These are phyloP conservation scores for Leccinum arenicola DNA, from an alignment of 768 basidiomycete species.

Conservation along the genomic window DNA sequence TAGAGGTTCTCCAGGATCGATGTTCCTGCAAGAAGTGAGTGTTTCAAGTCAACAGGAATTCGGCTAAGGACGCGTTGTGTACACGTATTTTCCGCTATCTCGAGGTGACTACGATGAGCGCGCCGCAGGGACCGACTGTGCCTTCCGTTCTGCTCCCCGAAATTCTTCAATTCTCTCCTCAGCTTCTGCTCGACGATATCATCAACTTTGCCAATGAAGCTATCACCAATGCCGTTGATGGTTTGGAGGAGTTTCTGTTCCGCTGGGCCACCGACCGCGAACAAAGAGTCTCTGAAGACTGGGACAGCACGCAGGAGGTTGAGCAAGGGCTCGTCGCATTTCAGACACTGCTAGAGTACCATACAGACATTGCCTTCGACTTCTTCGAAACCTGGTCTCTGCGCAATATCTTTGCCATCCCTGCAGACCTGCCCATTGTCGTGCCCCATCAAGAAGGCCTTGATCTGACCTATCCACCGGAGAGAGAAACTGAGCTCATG, in stretches of 20 bases:
- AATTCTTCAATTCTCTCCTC: slow-evolving; percentile 80
- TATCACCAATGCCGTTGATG: slow-evolving; percentile 74
- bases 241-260: slow-evolving; percentile 73
- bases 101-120: slow-evolving; percentile 21
- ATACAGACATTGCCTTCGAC: slow-evolving; percentile 89
- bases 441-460: slow-evolving; percentile 74
- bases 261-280: slow-evolving; percentile 71
- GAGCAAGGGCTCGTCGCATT: slow-evolving; percentile 83
- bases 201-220: slow-evolving; percentile 81
- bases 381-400: slow-evolving; percentile 89
- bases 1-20: neutral
- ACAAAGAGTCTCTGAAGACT: slow-evolving; percentile 42
- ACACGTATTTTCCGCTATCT: slow-evolving; percentile 15
- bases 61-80: slow-evolving; percentile 27
- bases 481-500: slow-evolving; percentile 57
- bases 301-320: slow-evolving; percentile 65
- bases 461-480: slow-evolving; percentile 58
- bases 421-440: slow-evolving; percentile 64
- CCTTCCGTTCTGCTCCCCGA: slow-evolving; percentile 36
- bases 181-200: slow-evolving; percentile 82
- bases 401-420: slow-evolving; percentile 82
- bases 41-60: neutral
- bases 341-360: slow-evolving; percentile 84
- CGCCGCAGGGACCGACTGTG: slow-evolving; percentile 28
- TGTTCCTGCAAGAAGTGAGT: neutral